Evolutionary conservation across 495 filamentous ascomycete species (phyloP).

Genomic region (Patellaria atrata): DNA sequence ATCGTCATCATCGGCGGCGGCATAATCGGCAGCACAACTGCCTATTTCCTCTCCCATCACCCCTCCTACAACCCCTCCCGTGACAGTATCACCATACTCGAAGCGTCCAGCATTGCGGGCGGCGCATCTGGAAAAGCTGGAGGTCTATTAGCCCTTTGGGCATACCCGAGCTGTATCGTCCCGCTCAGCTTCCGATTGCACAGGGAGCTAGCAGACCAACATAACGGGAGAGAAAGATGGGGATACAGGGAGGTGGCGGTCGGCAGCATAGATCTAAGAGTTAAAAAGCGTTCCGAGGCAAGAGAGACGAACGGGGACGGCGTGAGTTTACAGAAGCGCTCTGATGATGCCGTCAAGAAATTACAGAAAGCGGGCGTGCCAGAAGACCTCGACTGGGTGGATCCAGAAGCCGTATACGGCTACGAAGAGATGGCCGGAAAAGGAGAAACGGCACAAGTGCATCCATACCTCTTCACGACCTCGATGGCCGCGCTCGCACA

Average conservation of each 20-base stretch:
- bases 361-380: conserved; percentile 52
- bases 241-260: conserved; percentile 72
- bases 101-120: conserved; percentile 76
- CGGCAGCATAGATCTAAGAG: conserved; percentile 54
- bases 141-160: conserved; percentile 82
- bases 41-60: conserved; percentile 87
- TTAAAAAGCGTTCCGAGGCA: conserved; percentile 8
- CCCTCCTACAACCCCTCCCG: conserved; percentile 60
- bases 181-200: conserved; percentile 78
- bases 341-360: conserved; percentile 41
- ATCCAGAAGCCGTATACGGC: conserved; percentile 43
- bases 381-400: conserved; percentile 75
- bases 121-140: conserved; percentile 94
- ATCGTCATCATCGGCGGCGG: conserved; percentile 51
- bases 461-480: conserved; percentile 85
- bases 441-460: conserved; percentile 78
- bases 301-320: conserved; percentile 18
- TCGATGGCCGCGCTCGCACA: conserved; percentile 68
- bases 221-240: conserved; percentile 70
- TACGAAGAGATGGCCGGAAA: conserved; percentile 79
- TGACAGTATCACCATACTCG: conserved; percentile 74
- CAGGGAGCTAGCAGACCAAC: conserved; percentile 61
- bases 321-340: conserved; percentile 60
- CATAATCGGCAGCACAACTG: conserved; percentile 86
- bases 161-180: conserved; percentile 75